Conservation (phyloP, 768 basidiomycete genomes). For the Suillus spraguei region DNA sequence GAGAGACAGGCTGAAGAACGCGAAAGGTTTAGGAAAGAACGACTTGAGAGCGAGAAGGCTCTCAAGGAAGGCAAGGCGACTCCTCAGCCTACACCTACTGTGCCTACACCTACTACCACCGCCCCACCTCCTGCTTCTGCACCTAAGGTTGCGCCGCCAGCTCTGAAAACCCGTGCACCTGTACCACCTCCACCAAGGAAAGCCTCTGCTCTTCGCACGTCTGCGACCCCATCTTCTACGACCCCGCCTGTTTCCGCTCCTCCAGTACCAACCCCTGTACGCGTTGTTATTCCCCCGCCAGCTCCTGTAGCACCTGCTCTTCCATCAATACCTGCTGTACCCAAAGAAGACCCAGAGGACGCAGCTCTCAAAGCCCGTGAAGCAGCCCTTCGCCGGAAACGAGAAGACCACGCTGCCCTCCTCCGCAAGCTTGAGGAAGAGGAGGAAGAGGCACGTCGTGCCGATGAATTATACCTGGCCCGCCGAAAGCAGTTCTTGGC, state of each 20-base stretch:
- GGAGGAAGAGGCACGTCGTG: slow-evolving; percentile 55
- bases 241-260: slow-evolving; percentile 23
- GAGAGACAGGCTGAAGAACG: slow-evolving; percentile 83
- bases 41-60: slow-evolving; percentile 76
- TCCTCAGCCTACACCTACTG: slow-evolving; percentile 39
- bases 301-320: slow-evolving; percentile 29
- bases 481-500: slow-evolving; percentile 39
- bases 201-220: slow-evolving; percentile 13
- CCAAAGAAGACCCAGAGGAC: slow-evolving; percentile 78
- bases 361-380: slow-evolving; percentile 67
- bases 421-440: slow-evolving; percentile 73
- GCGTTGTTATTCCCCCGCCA: slow-evolving; percentile 18
- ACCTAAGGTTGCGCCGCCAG: slow-evolving; percentile 31
- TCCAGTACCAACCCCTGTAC: slow-evolving; percentile 28
- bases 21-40: slow-evolving; percentile 68
- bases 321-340: slow-evolving; percentile 33
- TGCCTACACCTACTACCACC: slow-evolving; percentile 44
- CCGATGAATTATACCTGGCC: slow-evolving; percentile 44
- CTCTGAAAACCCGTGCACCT: slow-evolving; percentile 39
- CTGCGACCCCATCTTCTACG: slow-evolving; percentile 26
- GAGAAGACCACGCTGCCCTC: slow-evolving; percentile 70
- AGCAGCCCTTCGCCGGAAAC: slow-evolving; percentile 68
- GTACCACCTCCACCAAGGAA: slow-evolving; percentile 40
- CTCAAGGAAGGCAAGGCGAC: slow-evolving; percentile 49
- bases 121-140: slow-evolving; percentile 46